Conservation (phyloP, 1,284 basidiomycete species). For the Volvariella surrecta region DNA sequence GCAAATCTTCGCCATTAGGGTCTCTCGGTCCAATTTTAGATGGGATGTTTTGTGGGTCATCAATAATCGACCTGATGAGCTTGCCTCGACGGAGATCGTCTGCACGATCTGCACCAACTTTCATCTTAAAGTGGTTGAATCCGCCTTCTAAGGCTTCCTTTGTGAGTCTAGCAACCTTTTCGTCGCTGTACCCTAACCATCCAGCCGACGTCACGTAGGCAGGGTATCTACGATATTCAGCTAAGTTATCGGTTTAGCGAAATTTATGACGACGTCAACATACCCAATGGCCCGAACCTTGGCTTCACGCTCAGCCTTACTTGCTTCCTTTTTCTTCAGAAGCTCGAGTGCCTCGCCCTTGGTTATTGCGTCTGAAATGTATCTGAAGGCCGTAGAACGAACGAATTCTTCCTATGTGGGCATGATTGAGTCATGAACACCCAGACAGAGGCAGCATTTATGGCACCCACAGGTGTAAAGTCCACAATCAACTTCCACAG, state of each 20-base stretch:
- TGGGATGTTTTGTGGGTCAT: slow-evolving; percentile 74
- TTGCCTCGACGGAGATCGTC: slow-evolving; percentile 83
- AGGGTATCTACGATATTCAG: slow-evolving; percentile 57
- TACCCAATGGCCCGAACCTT: slow-evolving; percentile 61
- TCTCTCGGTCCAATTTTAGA: slow-evolving; percentile 46
- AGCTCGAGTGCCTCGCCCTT: slow-evolving; percentile 82
- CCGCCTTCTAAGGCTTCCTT: slow-evolving; percentile 79
- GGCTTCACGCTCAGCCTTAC: slow-evolving; percentile 73
- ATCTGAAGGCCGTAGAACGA: slow-evolving; percentile 76
- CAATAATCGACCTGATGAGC: slow-evolving; percentile 90
- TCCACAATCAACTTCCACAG: slow-evolving; percentile 83
- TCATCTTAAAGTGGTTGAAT: slow-evolving; percentile 97
- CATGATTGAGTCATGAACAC: background rate
- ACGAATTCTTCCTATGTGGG: slow-evolving; percentile 76
- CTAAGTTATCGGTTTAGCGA: background rate
- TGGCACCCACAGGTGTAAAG: slow-evolving; percentile 59
- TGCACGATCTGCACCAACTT: slow-evolving; percentile 80
- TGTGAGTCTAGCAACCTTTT: slow-evolving; percentile 83
- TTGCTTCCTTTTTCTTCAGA: slow-evolving; percentile 68
- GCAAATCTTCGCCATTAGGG: slow-evolving; percentile 54
- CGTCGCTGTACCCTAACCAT: slow-evolving; percentile 89
- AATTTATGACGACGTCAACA: slow-evolving; percentile 8
- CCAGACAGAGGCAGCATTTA: background rate
- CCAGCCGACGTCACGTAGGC: slow-evolving; percentile 94
- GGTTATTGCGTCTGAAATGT: slow-evolving; percentile 92